A percentile compares a stretch with the other conserved stretches of the same genome.
These are phyloP conservation scores for Boletellus emodensis DNA, from an alignment of 768 basidiomycete genomes.

Conservation along the genomic window DNA sequence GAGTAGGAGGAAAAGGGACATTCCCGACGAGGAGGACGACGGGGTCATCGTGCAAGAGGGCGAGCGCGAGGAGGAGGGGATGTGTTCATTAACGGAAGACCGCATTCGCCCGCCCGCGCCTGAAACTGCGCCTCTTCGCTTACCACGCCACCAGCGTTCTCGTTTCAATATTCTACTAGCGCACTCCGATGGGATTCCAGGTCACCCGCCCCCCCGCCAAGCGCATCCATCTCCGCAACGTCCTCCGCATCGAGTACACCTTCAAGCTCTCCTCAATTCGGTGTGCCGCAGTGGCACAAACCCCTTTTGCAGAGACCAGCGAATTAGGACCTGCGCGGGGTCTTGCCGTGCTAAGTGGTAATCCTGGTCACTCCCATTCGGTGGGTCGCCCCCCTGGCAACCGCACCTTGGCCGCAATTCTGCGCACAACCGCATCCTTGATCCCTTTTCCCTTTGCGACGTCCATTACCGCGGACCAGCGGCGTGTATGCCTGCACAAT, in stretches of 20 bases:
- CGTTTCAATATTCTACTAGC: background rate
- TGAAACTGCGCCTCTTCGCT: slow-evolving; percentile 9
- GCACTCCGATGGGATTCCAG: slow-evolving; percentile 61
- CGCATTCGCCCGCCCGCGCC: too few species aligned
- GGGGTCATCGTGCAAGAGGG: slow-evolving; percentile 25
- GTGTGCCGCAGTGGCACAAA: slow-evolving; percentile 57
- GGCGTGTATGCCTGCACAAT: slow-evolving; percentile 72
- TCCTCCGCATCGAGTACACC: slow-evolving; percentile 64
- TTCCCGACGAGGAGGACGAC: slow-evolving; percentile 4
- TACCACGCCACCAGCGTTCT: slow-evolving; percentile 23
- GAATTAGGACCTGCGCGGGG: slow-evolving; percentile 44
- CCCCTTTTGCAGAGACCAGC: slow-evolving; percentile 48
- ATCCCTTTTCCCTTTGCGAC: slow-evolving; percentile 29
- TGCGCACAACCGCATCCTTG: slow-evolving; percentile 46
- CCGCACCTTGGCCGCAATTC: slow-evolving; percentile 54
- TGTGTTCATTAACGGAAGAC: slow-evolving; percentile 19
- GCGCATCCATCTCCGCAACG: slow-evolving; percentile 55
- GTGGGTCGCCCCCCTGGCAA: background rate
- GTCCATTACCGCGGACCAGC: slow-evolving; percentile 46
- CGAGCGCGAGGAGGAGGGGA: slow-evolving; percentile 9
- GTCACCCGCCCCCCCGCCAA: slow-evolving; percentile 69
- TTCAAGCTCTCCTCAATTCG: slow-evolving; percentile 72
- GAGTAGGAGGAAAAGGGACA: background rate
- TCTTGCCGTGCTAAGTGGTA: slow-evolving; percentile 24
- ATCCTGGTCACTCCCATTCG: slow-evolving; percentile 1